These are phyloP conservation scores for Tetrastigma voinierianum DNA, from an alignment of 164 flowering plant species.

Conservation along the genomic window DNA sequence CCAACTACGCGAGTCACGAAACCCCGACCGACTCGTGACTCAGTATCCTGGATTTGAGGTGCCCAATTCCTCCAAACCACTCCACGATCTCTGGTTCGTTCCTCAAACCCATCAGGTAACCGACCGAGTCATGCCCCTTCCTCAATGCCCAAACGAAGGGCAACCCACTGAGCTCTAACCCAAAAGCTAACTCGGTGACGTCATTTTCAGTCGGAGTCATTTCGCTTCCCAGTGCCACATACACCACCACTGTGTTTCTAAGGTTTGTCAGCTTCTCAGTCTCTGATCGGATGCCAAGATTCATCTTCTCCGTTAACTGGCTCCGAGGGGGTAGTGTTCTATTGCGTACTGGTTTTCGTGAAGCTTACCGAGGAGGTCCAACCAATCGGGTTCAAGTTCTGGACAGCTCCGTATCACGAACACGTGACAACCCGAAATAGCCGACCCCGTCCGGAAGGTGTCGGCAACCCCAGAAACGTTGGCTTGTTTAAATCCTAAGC, in stretches of 20 bases:
- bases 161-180: background rate
- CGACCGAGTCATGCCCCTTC: background rate
- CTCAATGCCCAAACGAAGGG: slow-evolving; percentile 7
- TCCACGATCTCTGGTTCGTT: slow-evolving; percentile 3
- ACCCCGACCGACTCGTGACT: no score
- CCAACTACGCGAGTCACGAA: no score
- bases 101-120: slow-evolving; percentile 11
- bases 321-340: slow-evolving; percentile 22
- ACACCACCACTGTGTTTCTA: background rate
- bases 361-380: slow-evolving; percentile 17
- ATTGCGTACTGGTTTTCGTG: slow-evolving; percentile 18
- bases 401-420: slow-evolving; percentile 17
- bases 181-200: slow-evolving; percentile 3
- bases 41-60: no score
- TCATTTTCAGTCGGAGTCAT: background rate
- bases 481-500: background rate
- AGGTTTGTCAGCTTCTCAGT: slow-evolving; percentile 9
- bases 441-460: background rate
- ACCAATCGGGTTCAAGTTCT: slow-evolving; percentile 18
- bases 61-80: no score
- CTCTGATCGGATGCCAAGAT: background rate
- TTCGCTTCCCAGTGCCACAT: slow-evolving; percentile 3
- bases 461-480: slow-evolving; percentile 13
- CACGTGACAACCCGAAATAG: slow-evolving; percentile 10
- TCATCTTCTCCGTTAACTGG: background rate